Evolutionary conservation across 2,329 filamentous ascomycete species (phyloP), one percentile per base, ranked within the genome.

Genomic region (Diaporthe citri): DNA sequence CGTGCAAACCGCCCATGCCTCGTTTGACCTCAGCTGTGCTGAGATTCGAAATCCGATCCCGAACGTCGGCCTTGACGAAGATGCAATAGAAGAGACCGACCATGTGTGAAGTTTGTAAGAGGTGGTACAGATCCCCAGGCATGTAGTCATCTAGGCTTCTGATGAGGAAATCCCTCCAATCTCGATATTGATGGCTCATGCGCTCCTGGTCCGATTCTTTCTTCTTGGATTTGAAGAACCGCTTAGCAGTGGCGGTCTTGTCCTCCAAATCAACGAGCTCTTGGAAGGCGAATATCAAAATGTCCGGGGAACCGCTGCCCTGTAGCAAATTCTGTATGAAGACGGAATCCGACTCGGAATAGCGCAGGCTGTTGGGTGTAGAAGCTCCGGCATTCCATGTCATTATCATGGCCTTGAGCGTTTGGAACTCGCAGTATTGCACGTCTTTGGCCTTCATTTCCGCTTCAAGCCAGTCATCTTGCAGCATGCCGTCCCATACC

Each of bases 351-450:
- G 90, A 86, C 41, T 91, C 89, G 1, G 91, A 91, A 77, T 94
- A 91, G 72, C 94, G 90, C 46, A 98, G 86, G 80, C 93, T 94
- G 75, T 92, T 92, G 0, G 97, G 97, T n/a, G 97, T 98, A 22
- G 93, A 93, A n/a, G 97, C 97, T 1, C 97, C 97, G 1, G 96
- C 96, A 82, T 99, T 99, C 97, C 97, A 99, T 0, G 96, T 98
- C 87, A 98, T 89, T 36, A 98, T 91, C 51, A 95, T 87, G 17
- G 94, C 92, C 66, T 91, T 93, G 74, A 98, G 87, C 79, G 97
- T 93, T 72, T 95, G 90, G 82, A 98, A 98, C 39, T 90, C 89
- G 86, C 96, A 98, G 81, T 95, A 98, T 66, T 97, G 90, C 0
- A 90, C 88, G 80, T 98, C 96, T 76, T 92, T 91, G 43, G 90